phyloP scores from a whole-genome alignment of 83 land plant species.

The Diphasiastrum complanatum region DNA sequence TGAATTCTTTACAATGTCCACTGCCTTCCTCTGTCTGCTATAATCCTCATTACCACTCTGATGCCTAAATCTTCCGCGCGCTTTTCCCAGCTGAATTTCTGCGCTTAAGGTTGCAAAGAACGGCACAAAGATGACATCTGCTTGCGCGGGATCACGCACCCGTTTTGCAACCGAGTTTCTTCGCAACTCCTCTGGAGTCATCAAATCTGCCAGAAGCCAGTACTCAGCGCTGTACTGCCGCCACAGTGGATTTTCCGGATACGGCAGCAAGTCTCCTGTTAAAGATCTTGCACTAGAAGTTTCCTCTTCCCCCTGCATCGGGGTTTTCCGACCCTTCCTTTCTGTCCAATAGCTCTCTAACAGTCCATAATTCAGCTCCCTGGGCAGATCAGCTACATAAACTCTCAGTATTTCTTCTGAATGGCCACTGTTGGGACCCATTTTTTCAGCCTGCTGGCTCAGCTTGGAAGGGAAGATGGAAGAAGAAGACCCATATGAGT shows the following conservation, averaged over 20 bases:
- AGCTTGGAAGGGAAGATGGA: no score
- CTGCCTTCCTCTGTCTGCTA: conserved; percentile 50
- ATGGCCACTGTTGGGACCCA: no score
- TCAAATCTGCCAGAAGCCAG: conserved; percentile 65
- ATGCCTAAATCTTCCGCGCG: conserved; percentile 48
- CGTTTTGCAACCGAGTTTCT: conserved; percentile 40
- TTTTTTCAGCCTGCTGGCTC: no score
- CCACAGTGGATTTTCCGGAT: conserved; percentile 61
- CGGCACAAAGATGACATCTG: conserved; percentile 84
- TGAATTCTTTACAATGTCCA: conserved; percentile 47
- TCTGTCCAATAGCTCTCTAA: conserved; percentile 48
- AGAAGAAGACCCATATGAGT: no score
- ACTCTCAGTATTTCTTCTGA: conserved; percentile 37
- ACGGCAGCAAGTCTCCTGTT: conserved; percentile 33
- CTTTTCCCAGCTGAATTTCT: conserved; percentile 62
- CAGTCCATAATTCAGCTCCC: conserved; percentile 62
- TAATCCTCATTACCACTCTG: conserved; percentile 58
- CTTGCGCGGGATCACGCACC: conserved; percentile 35
- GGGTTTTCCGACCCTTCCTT: conserved; percentile 1
- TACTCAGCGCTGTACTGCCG: conserved; percentile 91
- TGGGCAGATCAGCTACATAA: conserved; percentile 54
- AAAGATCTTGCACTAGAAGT: conserved; percentile 5
- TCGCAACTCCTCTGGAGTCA: conserved; percentile 28
- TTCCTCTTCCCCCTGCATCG: conserved; percentile 12
- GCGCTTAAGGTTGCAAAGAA: conserved; percentile 82